Evolutionary conservation across 768 basidiomycete species (phyloP).

Genomic region (Lentinula lateritia): DNA sequence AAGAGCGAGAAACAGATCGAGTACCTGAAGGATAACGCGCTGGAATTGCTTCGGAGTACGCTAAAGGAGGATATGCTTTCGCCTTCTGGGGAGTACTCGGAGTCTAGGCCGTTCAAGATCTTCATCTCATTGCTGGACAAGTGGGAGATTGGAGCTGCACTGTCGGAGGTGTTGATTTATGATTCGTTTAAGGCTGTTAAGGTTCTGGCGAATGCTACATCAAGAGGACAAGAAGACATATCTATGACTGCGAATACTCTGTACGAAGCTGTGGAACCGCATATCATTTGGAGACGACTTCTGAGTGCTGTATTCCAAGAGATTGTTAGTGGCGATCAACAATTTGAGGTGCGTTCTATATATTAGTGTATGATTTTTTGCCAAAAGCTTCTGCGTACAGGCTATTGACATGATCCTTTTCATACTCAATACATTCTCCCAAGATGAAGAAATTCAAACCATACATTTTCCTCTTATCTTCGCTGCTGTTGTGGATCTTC

Average conservation of each 20-base stretch:
- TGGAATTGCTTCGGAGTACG: conserved; percentile 67
- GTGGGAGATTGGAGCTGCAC: conserved; percentile 85
- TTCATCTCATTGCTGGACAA: conserved; percentile 94
- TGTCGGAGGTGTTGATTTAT: conserved; percentile 76
- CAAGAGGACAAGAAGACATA: conserved; percentile 61
- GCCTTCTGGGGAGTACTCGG: conserved; percentile 66
- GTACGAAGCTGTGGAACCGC: conserved; percentile 91
- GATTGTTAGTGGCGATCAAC: conserved; percentile 35
- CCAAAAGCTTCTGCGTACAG: conserved; percentile 27
- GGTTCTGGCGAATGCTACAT: conserved; percentile 42
- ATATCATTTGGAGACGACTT: conserved; percentile 79
- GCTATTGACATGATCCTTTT: conserved; percentile 66
- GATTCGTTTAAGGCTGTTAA: conserved; percentile 76
- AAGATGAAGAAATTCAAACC: conserved; percentile 83
- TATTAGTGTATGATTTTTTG: not conserved
- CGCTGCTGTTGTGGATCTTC: conserved; percentile 54
- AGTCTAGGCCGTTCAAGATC: conserved; percentile 89
- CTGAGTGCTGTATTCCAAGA: conserved; percentile 52
- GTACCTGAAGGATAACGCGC: conserved; percentile 63
- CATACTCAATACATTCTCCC: conserved; percentile 68
- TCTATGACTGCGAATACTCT: conserved; percentile 80
- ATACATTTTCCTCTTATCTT: conserved; percentile 82
- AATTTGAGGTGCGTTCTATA: conserved; percentile 39
- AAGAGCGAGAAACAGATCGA: conserved; percentile 66
- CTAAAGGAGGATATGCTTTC: conserved; percentile 79